These are phyloP conservation scores for Coemansia sp. DNA, from an alignment of 371 early-diverging fungal genomes.

Conservation along the genomic window DNA sequence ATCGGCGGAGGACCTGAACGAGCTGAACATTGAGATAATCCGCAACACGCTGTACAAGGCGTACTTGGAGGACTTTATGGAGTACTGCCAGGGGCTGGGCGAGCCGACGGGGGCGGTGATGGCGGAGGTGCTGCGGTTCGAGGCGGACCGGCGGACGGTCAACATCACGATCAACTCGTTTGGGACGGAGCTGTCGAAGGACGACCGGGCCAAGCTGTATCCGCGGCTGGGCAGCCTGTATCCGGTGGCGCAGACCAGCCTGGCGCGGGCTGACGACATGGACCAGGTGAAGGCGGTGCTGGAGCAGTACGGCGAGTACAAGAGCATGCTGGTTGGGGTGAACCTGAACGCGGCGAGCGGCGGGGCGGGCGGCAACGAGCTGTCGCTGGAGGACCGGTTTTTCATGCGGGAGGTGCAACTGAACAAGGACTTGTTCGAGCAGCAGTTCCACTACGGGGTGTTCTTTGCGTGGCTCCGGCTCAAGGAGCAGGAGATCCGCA, in stretches of 20 bases:
- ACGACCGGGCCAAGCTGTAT: constrained; percentile 91
- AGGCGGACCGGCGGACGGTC: constrained; percentile 96
- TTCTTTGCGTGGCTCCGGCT: constrained; percentile 96
- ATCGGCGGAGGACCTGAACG: constrained; percentile 95
- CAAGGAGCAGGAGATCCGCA: constrained; percentile 99
- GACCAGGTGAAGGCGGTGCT: constrained; percentile 88
- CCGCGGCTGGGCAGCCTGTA: constrained; percentile 89
- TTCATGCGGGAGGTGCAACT: constrained; percentile 93
- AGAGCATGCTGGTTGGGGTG: constrained; percentile 36
- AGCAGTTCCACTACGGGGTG: constrained; percentile 96
- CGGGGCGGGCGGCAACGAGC: constrained; percentile 40
- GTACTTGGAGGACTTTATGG: constrained; percentile 96
- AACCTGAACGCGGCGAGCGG: constrained; percentile 19
- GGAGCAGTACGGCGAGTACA: constrained; percentile 75
- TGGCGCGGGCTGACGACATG: constrained; percentile 89
- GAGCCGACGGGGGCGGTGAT: constrained; percentile 93
- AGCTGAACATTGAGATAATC: constrained; percentile 98
- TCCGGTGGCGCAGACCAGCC: constrained; percentile 80
- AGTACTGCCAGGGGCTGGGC: constrained; percentile 80
- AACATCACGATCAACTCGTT: constrained; percentile 98
- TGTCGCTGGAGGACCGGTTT: constrained; percentile 91
- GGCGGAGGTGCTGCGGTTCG: constrained; percentile 93
- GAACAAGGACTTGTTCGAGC: constrained; percentile 90
- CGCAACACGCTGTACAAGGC: constrained; percentile 98
- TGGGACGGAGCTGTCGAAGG: constrained; percentile 93